phyloP scores from a whole-genome alignment of 139 green algal species.

The Astrephomene gubernaculifera region DNA sequence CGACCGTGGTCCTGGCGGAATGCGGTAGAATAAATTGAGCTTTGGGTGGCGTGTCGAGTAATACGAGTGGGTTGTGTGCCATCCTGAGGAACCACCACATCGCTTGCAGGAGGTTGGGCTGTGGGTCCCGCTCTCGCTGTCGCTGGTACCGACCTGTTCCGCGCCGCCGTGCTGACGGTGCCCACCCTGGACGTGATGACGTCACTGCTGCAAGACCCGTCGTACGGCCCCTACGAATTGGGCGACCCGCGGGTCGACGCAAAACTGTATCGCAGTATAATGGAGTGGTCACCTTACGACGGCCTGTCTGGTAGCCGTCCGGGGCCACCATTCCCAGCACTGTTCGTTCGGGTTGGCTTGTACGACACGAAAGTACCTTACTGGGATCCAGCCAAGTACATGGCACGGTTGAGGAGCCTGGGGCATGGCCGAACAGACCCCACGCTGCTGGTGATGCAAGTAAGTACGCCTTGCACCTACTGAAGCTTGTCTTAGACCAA shows the following conservation, averaged over 20 bases:
- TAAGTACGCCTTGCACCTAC: too few relatives aligned
- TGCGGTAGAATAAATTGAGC: too few relatives aligned
- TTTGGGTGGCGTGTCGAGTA: too few relatives aligned
- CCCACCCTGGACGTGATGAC: neutral
- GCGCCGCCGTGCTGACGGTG: constrained; percentile 27
- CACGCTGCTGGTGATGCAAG: constrained; percentile 25
- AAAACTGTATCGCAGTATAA: neutral
- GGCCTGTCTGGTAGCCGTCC: neutral
- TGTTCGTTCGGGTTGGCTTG: constrained; percentile 25
- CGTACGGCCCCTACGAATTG: constrained; percentile 34
- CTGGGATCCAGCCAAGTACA: constrained; percentile 33
- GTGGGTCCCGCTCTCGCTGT: constrained; percentile 28
- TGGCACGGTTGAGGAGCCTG: constrained; percentile 8
- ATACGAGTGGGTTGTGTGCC: too few relatives aligned
- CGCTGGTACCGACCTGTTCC: constrained; percentile 15
- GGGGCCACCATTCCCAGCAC: neutral
- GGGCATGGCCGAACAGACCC: too few relatives aligned
- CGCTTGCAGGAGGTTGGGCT: constrained; percentile 46
- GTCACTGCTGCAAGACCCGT: neutral
- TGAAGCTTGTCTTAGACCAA: too few relatives aligned
- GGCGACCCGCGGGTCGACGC: neutral
- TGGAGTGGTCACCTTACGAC: constrained; percentile 23
- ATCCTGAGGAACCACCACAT: too few relatives aligned
- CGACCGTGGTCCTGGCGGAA: too few relatives aligned
- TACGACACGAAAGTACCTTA: constrained; percentile 37